Evolutionary conservation across 2,329 filamentous ascomycete genomes (phyloP).

Genomic region (Pyricularia sp.): DNA sequence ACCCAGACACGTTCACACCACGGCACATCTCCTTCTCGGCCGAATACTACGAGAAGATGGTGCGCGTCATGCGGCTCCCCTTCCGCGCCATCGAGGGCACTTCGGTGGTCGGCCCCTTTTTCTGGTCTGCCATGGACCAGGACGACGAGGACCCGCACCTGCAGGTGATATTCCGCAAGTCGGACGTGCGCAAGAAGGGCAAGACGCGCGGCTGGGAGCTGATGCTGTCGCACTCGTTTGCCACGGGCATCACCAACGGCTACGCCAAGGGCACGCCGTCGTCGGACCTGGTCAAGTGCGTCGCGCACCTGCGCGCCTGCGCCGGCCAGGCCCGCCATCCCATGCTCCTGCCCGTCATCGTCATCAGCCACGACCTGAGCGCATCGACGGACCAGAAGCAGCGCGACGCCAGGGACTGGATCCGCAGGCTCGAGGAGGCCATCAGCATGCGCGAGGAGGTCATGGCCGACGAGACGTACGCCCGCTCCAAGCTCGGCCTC

Average conservation of each 20-base stretch:
- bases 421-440: conserved; percentile 50
- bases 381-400: conserved; percentile 49
- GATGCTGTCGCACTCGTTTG: conserved; percentile 49
- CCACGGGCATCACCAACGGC: conserved; percentile 45
- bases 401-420: conserved; percentile 53
- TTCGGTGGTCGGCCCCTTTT: conserved; percentile 52
- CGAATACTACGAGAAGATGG: conserved; percentile 45
- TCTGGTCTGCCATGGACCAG: conserved; percentile 49
- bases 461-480: conserved; percentile 43
- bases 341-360: conserved; percentile 47
- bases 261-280: conserved; percentile 52
- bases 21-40: conserved; percentile 42
- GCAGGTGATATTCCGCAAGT: conserved; percentile 47
- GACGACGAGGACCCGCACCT: conserved; percentile 45
- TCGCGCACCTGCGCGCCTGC: conserved; percentile 41
- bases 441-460: conserved; percentile 53
- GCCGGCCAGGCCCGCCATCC: conserved; percentile 44
- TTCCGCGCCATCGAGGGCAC: conserved; percentile 49
- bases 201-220: conserved; percentile 56
- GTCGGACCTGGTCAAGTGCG: conserved; percentile 40
- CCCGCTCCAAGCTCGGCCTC: conserved; percentile 37
- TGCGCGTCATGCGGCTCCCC: conserved; percentile 42
- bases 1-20: conserved; percentile 49
- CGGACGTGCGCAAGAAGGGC: conserved; percentile 53
- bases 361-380: conserved; percentile 49